Conservation (phyloP, 83 land plant species). For the Picea abies region DNA sequence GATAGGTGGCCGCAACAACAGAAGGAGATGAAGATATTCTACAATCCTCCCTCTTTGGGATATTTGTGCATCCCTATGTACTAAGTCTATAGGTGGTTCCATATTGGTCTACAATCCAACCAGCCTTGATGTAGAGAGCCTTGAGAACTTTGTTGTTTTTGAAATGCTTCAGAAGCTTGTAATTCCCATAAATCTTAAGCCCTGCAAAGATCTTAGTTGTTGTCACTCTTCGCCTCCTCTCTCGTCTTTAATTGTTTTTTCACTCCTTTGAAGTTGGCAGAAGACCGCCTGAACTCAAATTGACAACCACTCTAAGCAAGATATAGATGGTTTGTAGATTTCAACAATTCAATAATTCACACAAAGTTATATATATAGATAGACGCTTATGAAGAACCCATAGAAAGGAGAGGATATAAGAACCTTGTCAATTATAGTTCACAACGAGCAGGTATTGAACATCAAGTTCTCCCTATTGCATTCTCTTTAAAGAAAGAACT, state of each 20-base stretch:
- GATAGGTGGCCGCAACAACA: background rate
- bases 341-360: too few species aligned
- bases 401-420: too few species aligned
- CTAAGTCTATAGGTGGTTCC: constrained; percentile 90
- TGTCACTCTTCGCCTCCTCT: constrained; percentile 85
- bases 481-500: too few species aligned
- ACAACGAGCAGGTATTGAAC: too few species aligned
- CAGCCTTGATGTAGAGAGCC: constrained; percentile 92
- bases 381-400: too few species aligned
- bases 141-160: constrained; percentile 98
- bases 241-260: constrained; percentile 26
- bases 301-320: too few species aligned
- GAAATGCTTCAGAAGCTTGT: constrained; percentile 93
- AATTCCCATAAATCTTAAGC: constrained; percentile 81
- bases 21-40: background rate
- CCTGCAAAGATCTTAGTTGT: constrained; percentile 92
- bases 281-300: too few species aligned
- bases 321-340: too few species aligned
- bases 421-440: too few species aligned
- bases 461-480: too few species aligned
- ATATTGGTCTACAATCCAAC: constrained; percentile 89
- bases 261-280: too few species aligned
- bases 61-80: background rate
- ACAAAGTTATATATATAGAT: too few species aligned
- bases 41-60: background rate